Percentiles rank a stretch among this genome's conserved stretches.
These are phyloP conservation scores for Penicillium sclerotigenum DNA, from an alignment of 2,329 filamentous ascomycete genomes.

Conservation along the genomic window DNA sequence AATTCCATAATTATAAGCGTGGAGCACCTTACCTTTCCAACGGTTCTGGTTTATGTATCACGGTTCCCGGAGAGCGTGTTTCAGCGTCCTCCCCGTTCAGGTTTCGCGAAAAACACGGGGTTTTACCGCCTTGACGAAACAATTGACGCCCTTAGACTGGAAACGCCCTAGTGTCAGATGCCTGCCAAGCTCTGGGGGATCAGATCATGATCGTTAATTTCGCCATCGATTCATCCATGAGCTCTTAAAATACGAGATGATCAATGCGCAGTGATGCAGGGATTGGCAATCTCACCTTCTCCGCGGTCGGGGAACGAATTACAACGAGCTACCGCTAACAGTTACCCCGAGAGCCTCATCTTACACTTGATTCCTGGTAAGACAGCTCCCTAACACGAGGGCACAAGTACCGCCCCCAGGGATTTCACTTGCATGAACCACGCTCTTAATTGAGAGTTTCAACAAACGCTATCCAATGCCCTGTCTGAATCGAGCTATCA, in stretches of 20 bases:
- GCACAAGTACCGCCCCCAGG: background rate
- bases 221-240: background rate
- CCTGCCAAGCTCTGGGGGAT: background rate
- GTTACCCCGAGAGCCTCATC: slow-evolving; percentile 6
- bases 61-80: background rate
- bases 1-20: background rate
- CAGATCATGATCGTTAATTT: background rate
- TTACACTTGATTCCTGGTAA: background rate
- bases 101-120: background rate
- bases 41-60: background rate
- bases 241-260: background rate
- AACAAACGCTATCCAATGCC: background rate
- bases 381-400: background rate
- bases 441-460: background rate
- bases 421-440: slow-evolving; percentile 4
- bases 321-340: background rate
- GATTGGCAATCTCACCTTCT: background rate
- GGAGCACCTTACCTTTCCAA: background rate
- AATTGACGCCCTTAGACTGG: background rate
- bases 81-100: background rate
- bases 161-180: background rate
- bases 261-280: background rate
- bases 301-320: background rate
- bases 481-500: slow-evolving; percentile 3
- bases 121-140: background rate